Conservation (phyloP, 2,329 filamentous ascomycete genomes). For the Colletotrichum coccodes region DNA sequence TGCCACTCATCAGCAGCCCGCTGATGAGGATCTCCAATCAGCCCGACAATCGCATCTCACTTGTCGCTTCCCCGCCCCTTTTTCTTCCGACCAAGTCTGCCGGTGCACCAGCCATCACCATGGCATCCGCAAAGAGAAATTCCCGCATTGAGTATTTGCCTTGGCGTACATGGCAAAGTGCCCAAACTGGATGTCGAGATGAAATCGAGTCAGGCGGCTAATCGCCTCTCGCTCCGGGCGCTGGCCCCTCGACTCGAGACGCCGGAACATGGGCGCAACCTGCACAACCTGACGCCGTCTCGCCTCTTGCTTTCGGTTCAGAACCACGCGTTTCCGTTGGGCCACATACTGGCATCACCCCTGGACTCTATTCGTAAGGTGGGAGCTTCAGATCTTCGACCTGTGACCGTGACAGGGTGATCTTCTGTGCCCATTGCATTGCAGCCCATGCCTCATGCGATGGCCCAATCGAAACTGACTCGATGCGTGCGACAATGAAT, state of each 20-base stretch:
- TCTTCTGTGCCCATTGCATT: neutral
- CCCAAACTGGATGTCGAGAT: conserved; percentile 2
- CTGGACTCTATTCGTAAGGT: neutral
- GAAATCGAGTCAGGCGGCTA: conserved; percentile 19
- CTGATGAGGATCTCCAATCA: conserved; percentile 23
- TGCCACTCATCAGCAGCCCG: conserved; percentile 13
- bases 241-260: conserved; percentile 20
- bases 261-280: conserved; percentile 22
- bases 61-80: neutral
- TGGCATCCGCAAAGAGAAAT: conserved; percentile 14
- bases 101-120: neutral
- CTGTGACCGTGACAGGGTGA: conserved; percentile 26
- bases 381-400: conserved; percentile 11
- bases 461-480: neutral
- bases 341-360: neutral
- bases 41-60: conserved; percentile 12
- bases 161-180: conserved; percentile 13
- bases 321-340: neutral
- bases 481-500: neutral
- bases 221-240: neutral
- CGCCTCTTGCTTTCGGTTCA: neutral
- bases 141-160: conserved; percentile 9
- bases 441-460: neutral
- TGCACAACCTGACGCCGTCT: conserved; percentile 22
- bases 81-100: neutral